Conservation (phyloP, 306 rosid genomes). For the Cucurbita maxima region DNA sequence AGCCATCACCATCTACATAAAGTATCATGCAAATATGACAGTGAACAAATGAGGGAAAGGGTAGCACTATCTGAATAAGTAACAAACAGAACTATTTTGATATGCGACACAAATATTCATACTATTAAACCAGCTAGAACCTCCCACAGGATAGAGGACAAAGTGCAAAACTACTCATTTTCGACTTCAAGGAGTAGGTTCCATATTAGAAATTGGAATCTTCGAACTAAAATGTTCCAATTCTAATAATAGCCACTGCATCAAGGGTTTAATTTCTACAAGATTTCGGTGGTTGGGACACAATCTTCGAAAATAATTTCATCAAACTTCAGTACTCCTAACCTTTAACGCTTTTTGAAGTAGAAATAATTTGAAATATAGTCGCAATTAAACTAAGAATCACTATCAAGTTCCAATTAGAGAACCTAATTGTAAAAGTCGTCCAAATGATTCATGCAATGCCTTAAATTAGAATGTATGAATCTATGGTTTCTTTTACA, state of each 20-base stretch:
- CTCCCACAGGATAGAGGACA: not conserved
- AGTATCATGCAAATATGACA: not conserved
- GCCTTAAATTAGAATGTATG: not conserved
- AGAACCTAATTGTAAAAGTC: not conserved
- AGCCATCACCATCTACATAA: conserved; percentile 94
- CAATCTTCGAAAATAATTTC: not conserved
- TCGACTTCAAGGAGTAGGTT: too few relatives aligned
- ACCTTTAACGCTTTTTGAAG: not conserved
- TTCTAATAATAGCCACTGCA: not conserved
- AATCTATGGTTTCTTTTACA: not conserved
- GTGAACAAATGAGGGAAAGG: not conserved
- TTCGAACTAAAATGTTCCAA: not conserved
- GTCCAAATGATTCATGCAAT: not conserved
- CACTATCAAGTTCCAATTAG: not conserved
- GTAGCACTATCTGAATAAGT: not conserved
- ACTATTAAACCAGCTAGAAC: not conserved
- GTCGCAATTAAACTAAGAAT: not conserved
- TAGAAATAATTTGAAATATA: not conserved
- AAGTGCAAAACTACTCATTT: not conserved
- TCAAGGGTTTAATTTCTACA: not conserved
- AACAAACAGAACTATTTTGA: not conserved
- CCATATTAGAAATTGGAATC: not conserved
- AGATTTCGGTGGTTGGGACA: not conserved
- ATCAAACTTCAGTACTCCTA: not conserved
- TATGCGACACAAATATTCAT: not conserved